Base-by-base conservation (phyloP, 2,329 filamentous ascomycete species). In the Aspergillus novofumigatus region DNA sequence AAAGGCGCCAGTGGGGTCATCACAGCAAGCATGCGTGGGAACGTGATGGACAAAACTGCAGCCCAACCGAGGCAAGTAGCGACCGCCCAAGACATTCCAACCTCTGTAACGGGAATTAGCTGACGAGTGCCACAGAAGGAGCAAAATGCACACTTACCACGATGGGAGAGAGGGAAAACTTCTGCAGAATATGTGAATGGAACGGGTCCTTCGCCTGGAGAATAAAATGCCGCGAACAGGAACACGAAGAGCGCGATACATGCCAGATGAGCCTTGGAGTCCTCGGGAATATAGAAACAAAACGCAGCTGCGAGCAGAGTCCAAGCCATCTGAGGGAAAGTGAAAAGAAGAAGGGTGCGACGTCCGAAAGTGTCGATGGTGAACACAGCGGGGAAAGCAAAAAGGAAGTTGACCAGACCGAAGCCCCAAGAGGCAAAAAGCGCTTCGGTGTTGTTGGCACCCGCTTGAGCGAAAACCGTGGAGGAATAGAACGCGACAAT, bases 401-500 rank as follows among this genome's bases (percentile, higher is more conserved):
- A 87, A 50, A 87, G 57, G 69, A 86, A 87, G 72, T 87, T 88
- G 58, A 87, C 78, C 23, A 86, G 69, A 51, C 86, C 86, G 64
- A 87, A 88, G 7, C 86, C 86, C 69, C 84, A 84, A 0, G 86
- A 87, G 4, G 83, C 83, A 38, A 85, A 77, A 17, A 88, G 75
- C 2, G 88, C 85, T 35, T 81, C 74, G 49, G 81, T 81, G 1
- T 79, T 71, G 45, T 58, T 72, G 38, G 84, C 83, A 4, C 86
- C 86, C 2, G 86, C 82, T 1, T 86, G 70, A 5, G 55, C 54
- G 52, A 81, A 80, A 49, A 81, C 71, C 2, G 85, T 86, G 0
- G 85, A 86, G 0, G 84, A 88, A 72, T 92, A 91, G 71, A 91
- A 91, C 0, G 88, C 86, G 55, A 91, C 88, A 56, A 91, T 88